These are phyloP conservation scores for Aspergillus taichungensis DNA, from an alignment of 495 filamentous ascomycete species.

Conservation along the genomic window DNA sequence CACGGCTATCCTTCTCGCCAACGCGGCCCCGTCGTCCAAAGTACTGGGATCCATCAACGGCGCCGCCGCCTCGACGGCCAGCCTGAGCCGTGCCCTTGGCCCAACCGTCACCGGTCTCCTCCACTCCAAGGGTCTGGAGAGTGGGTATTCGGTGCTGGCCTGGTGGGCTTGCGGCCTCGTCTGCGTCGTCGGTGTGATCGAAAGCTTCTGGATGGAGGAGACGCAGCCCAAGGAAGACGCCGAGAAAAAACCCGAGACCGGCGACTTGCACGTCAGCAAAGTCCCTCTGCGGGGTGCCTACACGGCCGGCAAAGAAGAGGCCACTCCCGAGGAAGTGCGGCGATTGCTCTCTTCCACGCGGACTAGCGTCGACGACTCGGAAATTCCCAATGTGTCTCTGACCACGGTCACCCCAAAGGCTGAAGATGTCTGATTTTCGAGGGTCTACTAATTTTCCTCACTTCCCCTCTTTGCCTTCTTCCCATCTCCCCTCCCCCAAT, in stretches of 20 bases:
- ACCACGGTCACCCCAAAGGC: slow-evolving; percentile 7
- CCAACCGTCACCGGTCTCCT: slow-evolving; percentile 81
- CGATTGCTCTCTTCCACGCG: slow-evolving; percentile 32
- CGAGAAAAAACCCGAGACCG: slow-evolving; percentile 19
- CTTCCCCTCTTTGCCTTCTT: slow-evolving; percentile 2
- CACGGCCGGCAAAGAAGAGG: slow-evolving; percentile 15
- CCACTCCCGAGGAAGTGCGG: slow-evolving; percentile 28
- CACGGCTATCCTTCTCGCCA: slow-evolving; percentile 74
- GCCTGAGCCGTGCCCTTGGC: slow-evolving; percentile 76
- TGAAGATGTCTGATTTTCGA: slow-evolving; percentile 3
- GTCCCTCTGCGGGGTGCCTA: slow-evolving; percentile 12
- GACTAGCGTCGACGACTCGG: slow-evolving; percentile 34
- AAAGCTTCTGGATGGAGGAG: slow-evolving; percentile 47
- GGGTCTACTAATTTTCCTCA: neutral
- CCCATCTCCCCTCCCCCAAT: neutral
- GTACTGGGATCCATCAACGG: slow-evolving; percentile 89
- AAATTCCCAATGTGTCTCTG: slow-evolving; percentile 20
- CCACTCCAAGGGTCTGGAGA: slow-evolving; percentile 67
- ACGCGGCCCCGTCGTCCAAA: slow-evolving; percentile 69
- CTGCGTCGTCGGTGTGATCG: slow-evolving; percentile 58
- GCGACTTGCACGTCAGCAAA: neutral
- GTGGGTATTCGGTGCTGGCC: slow-evolving; percentile 74
- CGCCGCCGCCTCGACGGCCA: slow-evolving; percentile 82
- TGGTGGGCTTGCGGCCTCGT: slow-evolving; percentile 87
- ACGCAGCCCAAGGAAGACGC: slow-evolving; percentile 22